These are phyloP conservation scores for Cladosporium sphaerospermum DNA, from an alignment of 2,329 filamentous ascomycete species.

Conservation along the genomic window DNA sequence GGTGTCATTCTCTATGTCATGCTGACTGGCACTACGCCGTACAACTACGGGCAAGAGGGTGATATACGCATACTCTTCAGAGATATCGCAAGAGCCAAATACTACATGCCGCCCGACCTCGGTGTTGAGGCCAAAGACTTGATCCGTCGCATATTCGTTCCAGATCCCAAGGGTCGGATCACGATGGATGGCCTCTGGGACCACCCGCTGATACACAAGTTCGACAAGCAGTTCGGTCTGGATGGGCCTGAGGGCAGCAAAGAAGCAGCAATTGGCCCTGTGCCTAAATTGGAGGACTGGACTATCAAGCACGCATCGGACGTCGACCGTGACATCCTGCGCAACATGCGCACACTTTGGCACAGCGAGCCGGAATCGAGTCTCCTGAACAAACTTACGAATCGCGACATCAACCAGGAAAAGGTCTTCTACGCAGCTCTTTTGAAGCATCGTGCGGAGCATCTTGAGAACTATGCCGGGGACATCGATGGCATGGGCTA, in stretches of 20 bases:
- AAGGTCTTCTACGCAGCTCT: conserved; percentile 89
- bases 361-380: conserved; percentile 73
- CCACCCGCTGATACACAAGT: conserved; percentile 80
- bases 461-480: conserved; percentile 77
- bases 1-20: conserved; percentile 86
- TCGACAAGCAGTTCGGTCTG: conserved; percentile 64
- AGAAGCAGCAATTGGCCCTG: conserved; percentile 45
- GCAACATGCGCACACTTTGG: conserved; percentile 86
- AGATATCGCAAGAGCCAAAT: conserved; percentile 45
- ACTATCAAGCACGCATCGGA: conserved; percentile 57
- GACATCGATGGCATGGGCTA: conserved; percentile 62
- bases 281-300: conserved; percentile 55
- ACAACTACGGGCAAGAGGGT: conserved; percentile 57
- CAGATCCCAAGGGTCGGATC: conserved; percentile 73
- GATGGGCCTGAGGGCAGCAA: conserved; percentile 49
- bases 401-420: conserved; percentile 64
- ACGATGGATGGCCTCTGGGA: conserved; percentile 75
- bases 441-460: conserved; percentile 71
- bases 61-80: conserved; percentile 60
- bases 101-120: conserved; percentile 45
- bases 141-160: conserved; percentile 70
- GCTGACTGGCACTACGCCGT: conserved; percentile 77
- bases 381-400: conserved; percentile 60
- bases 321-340: conserved; percentile 73
- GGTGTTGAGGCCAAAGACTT: conserved; percentile 68